phyloP scores from a whole-genome alignment of 2,329 filamentous ascomycete genomes.

The Aspergillus uvarum region DNA sequence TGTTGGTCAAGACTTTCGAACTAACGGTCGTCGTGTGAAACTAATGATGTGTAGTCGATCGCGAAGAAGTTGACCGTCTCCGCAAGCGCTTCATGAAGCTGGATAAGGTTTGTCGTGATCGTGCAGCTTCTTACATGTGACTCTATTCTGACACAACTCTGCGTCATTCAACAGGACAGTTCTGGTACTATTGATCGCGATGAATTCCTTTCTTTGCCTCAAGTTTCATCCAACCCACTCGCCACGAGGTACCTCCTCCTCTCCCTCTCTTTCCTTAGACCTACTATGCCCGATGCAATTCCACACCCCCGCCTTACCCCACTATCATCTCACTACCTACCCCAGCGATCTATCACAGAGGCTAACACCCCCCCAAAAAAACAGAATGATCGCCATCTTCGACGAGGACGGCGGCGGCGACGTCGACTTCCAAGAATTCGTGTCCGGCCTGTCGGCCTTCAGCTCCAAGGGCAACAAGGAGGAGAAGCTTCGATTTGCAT shows the following conservation, averaged over 20 bases:
- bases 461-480: conserved; percentile 98
- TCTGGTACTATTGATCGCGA: conserved; percentile 98
- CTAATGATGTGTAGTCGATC: conserved; percentile 67
- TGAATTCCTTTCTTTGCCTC: conserved; percentile 93
- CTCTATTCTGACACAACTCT: not conserved
- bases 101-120: conserved; percentile 70
- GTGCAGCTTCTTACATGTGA: not conserved
- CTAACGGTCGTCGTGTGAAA: not conserved
- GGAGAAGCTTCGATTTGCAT: conserved; percentile 95
- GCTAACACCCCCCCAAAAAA: not conserved
- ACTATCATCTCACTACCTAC: not conserved
- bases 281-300: not conserved
- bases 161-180: conserved; percentile 67
- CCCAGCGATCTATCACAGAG: not conserved
- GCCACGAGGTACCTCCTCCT: conserved; percentile 70
- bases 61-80: conserved; percentile 92
- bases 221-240: conserved; percentile 96
- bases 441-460: conserved; percentile 91
- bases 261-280: not conserved
- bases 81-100: conserved; percentile 99
- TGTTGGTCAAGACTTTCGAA: conserved; percentile 58
- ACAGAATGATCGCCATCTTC: conserved; percentile 97
- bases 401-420: conserved; percentile 97
- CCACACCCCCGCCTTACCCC: not conserved
- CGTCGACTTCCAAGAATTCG: conserved; percentile 98